Base-by-base conservation (phyloP, 2,329 filamentous ascomycete genomes). In the Alternaria sp. region DNA sequence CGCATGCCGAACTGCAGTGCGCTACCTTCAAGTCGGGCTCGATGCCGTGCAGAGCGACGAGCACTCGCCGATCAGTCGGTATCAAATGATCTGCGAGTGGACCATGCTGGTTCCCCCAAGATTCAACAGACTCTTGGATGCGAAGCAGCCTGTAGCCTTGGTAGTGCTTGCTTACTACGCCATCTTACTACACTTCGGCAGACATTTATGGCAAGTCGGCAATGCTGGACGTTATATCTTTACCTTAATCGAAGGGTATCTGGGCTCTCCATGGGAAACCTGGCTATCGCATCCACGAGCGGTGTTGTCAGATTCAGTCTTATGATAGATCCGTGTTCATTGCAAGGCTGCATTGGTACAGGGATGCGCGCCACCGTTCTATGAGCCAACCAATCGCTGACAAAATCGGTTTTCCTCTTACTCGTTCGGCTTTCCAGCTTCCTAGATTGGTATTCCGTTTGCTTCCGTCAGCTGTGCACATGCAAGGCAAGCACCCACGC, bases 151-250 rank as follows among this genome's bases (percentile, higher is more conserved):
- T 0, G 83, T 85, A 65, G 83, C 82, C 1, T 73, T 87, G 23
- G 75, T 85, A 11, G 79, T 87, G 7, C 71, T 87, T 21, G 84
- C 83, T 6, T 81, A 86, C 66, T 86, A 85, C 55, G 84, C 84
- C 11, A 79, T 85, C 5, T 67, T 87, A 45, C 73, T 86, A n/a
- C 82, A 85, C 63, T 77, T 70, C 49, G 69, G 67, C 5, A 57
- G 58, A 49, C 53, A 50, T 11, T 51, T 71, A 45, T 74, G 70
- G 71, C 72, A 75, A 49, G 67, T 73, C 43, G 57, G 57, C 5
- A 57, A 72, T 53, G 66, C 68, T 9, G 73, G 73, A 23, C 26
- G 11, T 28, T 68, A 68, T 46, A 57, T 74, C 2, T 53, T 74
- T 8, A 45, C 50, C 11, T 25, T 87, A n/a, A 89, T 91, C 84